phyloP scores from a whole-genome alignment of 2,329 filamentous ascomycete species.

The Aspergillus ruber region DNA sequence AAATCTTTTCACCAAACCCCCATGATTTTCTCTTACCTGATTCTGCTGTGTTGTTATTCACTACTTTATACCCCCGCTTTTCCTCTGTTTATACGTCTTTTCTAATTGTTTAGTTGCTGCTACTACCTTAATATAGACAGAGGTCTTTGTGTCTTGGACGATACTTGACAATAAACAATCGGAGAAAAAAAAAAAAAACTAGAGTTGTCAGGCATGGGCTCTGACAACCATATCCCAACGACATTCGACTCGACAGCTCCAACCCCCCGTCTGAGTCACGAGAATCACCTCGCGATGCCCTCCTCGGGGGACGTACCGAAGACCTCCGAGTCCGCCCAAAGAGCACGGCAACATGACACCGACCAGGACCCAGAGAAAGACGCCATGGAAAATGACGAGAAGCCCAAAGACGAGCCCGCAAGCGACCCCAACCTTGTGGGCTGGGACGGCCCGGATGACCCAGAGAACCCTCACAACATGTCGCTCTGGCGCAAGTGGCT shows the following conservation, averaged over 20 bases:
- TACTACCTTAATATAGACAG: too few species aligned
- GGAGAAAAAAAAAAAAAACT: background rate
- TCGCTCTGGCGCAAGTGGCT: constrained; percentile 33
- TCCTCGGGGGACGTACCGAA: constrained; percentile 9
- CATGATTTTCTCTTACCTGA: background rate
- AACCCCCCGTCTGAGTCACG: constrained; percentile 4
- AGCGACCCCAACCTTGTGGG: constrained; percentile 26
- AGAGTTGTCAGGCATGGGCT: background rate
- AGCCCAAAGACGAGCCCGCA: constrained; percentile 4
- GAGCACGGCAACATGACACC: constrained; percentile 4
- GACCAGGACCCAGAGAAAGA: constrained; percentile 6
- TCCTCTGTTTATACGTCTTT: constrained; percentile 1
- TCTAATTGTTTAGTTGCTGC: background rate
- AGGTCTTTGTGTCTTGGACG: too few species aligned
- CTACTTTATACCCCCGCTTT: background rate
- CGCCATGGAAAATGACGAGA: constrained; percentile 6
- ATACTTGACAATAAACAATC: background rate
- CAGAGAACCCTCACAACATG: constrained; percentile 27
- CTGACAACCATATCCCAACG: constrained; percentile 1
- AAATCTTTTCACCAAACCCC: background rate
- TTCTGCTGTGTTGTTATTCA: background rate
- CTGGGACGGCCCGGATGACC: constrained; percentile 28
- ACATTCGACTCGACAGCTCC: constrained; percentile 3
- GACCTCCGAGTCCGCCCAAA: constrained; percentile 4
- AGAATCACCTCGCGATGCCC: constrained; percentile 2